Evolutionary conservation across 1,284 basidiomycete species (phyloP), one percentile per base, ranked within the genome.

Genomic region (Sanghuangporus sanghuang): DNA sequence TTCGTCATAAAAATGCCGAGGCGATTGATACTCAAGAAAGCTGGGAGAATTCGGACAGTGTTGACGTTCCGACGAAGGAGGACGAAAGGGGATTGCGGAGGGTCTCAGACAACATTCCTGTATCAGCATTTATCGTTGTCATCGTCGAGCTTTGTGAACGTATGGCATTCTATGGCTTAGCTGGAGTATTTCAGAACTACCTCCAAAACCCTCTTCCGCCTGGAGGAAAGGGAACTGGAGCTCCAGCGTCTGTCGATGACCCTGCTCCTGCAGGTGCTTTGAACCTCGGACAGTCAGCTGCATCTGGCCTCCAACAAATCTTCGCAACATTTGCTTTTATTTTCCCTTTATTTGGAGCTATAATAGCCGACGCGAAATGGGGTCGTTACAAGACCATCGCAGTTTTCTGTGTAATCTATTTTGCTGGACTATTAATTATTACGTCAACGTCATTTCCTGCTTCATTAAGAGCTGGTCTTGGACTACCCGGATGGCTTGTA

Each of bases 311-410:
- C 54, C 76, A 79, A 62, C 78, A 74, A 52, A 72, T 78, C 1
- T 81, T 81, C 64, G 74, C 79, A 38, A 81, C 82, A 71, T 77
- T 76, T 70, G 78, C 81, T 12, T 82, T 81, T 67, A 68, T 78
- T 56, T 79, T 79, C 1, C 81, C 81, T 2, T 78, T 73, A 59
- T 40, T 81, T 61, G 81, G 82, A 62, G 81, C 78, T 14, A 81
- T 85, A 67, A 66, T 87, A 38, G 81, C 84, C 27, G 84, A 86
- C 68, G 81, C 81, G 32, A 71, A 77, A 60, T 83, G 80, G 79
- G 84, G 85, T 57, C 78, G 84, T 39, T 86, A 84, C 75, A 85
- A 84, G 70, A 84, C 84, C n/a, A 84, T 85, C 70, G 75, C 79
- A 65, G 70, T 83, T 39, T 80, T 79, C 71, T 76, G 78, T 49